Evolutionary conservation across 2,329 filamentous ascomycete species (phyloP).

Genomic region (Ophiostoma himal-ulmi): DNA sequence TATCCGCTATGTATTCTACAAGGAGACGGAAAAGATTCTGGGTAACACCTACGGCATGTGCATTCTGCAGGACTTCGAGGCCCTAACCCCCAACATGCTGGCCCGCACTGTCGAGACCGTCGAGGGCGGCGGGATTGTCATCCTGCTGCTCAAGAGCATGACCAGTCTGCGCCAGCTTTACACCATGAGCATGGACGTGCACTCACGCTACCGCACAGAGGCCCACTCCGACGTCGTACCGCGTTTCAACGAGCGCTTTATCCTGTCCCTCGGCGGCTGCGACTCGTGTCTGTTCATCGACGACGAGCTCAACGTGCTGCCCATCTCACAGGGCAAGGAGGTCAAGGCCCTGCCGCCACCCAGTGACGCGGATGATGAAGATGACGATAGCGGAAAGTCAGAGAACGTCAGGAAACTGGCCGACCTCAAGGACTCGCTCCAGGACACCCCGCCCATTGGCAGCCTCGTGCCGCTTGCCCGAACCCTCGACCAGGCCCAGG

Average conservation of each 20-base stretch:
- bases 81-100: slow-evolving; percentile 91
- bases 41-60: slow-evolving; percentile 82
- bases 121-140: slow-evolving; percentile 86
- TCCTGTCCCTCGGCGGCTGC: slow-evolving; percentile 91
- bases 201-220: slow-evolving; percentile 92
- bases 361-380: slow-evolving; percentile 61
- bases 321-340: slow-evolving; percentile 90
- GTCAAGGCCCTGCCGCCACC: slow-evolving; percentile 76
- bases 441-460: slow-evolving; percentile 80
- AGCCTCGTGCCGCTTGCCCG: slow-evolving; percentile 76
- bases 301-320: slow-evolving; percentile 94
- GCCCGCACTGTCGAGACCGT: slow-evolving; percentile 96
- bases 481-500: slow-evolving; percentile 94
- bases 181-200: slow-evolving; percentile 94
- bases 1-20: slow-evolving; percentile 99
- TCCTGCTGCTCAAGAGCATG: slow-evolving; percentile 92
- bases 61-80: slow-evolving; percentile 96
- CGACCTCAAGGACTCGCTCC: slow-evolving; percentile 78
- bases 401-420: slow-evolving; percentile 74
- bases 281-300: slow-evolving; percentile 92
- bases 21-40: slow-evolving; percentile 97
- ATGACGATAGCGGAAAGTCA: slow-evolving; percentile 62
- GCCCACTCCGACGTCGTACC: slow-evolving; percentile 92
- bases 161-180: slow-evolving; percentile 95
- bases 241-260: slow-evolving; percentile 95